Evolutionary conservation across 1,139 yeast species (phyloP).

Genomic region (Arxiozyma slooffiae): DNA sequence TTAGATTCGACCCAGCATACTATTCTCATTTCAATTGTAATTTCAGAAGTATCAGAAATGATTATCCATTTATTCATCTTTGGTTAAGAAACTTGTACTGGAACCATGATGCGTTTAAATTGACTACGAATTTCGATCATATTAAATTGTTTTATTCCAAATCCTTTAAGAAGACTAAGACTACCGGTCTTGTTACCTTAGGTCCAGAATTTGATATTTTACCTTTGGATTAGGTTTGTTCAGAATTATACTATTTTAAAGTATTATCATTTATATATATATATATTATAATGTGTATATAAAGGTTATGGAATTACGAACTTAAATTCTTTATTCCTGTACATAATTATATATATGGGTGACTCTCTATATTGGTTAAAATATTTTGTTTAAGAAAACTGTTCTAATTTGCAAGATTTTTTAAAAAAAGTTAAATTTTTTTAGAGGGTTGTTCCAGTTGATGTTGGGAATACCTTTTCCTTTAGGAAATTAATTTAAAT

Average conservation of each 20-base stretch:
- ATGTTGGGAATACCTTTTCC: neutral
- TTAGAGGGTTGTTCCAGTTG: neutral
- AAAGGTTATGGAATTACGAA: too few relatives aligned
- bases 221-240: neutral
- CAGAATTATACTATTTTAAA: neutral
- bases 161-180: conserved; percentile 33
- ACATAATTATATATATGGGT: too few relatives aligned
- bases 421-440: neutral
- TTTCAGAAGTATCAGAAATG: conserved; percentile 61
- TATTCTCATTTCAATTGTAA: conserved; percentile 89
- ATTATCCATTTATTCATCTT: conserved; percentile 62
- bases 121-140: conserved; percentile 75
- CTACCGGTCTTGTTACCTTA: conserved; percentile 7
- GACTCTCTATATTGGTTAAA: too few relatives aligned
- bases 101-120: conserved; percentile 63
- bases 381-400: neutral
- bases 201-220: conserved; percentile 11
- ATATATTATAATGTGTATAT: too few relatives aligned
- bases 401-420: neutral
- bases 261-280: too few relatives aligned
- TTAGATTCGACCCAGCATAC: conserved; percentile 79
- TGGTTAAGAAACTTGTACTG: conserved; percentile 79
- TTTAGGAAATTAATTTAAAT: too few relatives aligned
- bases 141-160: conserved; percentile 79
- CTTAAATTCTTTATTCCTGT: neutral